Conservation (phyloP, 2,329 filamentous ascomycete genomes). For the Talaromyces sp. region DNA sequence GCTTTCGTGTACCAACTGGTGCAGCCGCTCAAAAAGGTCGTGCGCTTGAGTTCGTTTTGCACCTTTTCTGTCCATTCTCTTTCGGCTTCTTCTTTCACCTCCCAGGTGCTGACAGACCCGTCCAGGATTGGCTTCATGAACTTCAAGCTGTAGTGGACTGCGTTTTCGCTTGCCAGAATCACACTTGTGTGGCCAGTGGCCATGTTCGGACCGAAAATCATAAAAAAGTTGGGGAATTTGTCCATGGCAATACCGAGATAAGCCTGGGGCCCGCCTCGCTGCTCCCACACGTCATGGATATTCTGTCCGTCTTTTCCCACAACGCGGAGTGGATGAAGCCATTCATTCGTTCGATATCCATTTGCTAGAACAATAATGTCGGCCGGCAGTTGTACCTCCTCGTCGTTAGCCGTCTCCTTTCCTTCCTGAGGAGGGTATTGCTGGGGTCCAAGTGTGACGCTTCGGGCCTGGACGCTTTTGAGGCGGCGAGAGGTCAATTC, state of each 20-base stretch:
- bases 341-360: slow-evolving; percentile 55
- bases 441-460: slow-evolving; percentile 50
- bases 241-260: slow-evolving; percentile 57
- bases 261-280: slow-evolving; percentile 57
- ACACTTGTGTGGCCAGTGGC: slow-evolving; percentile 59
- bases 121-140: slow-evolving; percentile 53
- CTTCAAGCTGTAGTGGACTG: slow-evolving; percentile 56
- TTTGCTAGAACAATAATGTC: slow-evolving; percentile 61
- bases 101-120: slow-evolving; percentile 42
- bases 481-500: slow-evolving; percentile 51
- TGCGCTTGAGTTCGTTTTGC: slow-evolving; percentile 42
- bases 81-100: slow-evolving; percentile 48
- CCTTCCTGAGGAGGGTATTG: slow-evolving; percentile 33
- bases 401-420: slow-evolving; percentile 18
- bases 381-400: slow-evolving; percentile 45
- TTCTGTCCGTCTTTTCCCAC: slow-evolving; percentile 48
- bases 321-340: slow-evolving; percentile 52
- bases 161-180: slow-evolving; percentile 58
- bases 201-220: slow-evolving; percentile 61
- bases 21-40: slow-evolving; percentile 46
- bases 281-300: slow-evolving; percentile 54
- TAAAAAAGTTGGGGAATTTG: slow-evolving; percentile 63
- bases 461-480: slow-evolving; percentile 44
- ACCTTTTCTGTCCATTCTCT: slow-evolving; percentile 44
- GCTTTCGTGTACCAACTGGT: slow-evolving; percentile 47